Conservation (phyloP, 1,284 basidiomycete species). For the Naganishia sp. region DNA sequence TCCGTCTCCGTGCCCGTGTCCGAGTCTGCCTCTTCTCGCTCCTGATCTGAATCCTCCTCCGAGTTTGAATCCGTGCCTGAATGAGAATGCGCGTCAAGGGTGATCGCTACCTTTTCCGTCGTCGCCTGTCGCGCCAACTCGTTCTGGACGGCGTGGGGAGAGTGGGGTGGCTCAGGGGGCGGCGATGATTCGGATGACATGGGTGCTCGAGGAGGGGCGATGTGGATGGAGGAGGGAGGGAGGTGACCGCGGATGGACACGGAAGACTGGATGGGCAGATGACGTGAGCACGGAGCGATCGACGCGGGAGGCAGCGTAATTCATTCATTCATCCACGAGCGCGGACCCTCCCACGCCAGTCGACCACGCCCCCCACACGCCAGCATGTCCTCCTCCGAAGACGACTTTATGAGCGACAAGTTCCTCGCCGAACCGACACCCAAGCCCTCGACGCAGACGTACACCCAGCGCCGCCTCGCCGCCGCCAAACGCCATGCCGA, state of each 20-base stretch:
- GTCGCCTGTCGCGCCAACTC: slow-evolving; percentile 56
- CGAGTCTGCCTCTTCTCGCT: background rate
- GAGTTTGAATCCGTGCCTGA: slow-evolving; percentile 1
- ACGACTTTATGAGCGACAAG: slow-evolving; percentile 56
- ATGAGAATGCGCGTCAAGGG: background rate
- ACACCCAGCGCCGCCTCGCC: slow-evolving; percentile 40
- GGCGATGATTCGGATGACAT: background rate
- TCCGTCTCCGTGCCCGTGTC: background rate
- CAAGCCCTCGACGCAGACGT: slow-evolving; percentile 35
- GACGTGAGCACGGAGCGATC: slow-evolving; percentile 13
- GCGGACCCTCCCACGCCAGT: too few species aligned
- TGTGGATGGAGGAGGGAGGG: slow-evolving; percentile 60
- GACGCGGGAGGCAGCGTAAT: background rate
- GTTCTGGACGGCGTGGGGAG: slow-evolving; percentile 37
- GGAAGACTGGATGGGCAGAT: slow-evolving; percentile 66
- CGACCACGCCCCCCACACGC: background rate
- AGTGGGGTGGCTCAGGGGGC: slow-evolving; percentile 36
- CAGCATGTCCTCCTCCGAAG: slow-evolving; percentile 46
- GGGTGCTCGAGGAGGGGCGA: background rate
- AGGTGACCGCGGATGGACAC: slow-evolving; percentile 66
- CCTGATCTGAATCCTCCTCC: background rate
- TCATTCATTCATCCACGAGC: too few species aligned
- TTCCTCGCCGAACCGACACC: slow-evolving; percentile 45
- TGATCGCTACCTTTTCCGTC: slow-evolving; percentile 43
- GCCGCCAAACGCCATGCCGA: slow-evolving; percentile 39